These are phyloP conservation scores for Bonnemaisonia californica DNA, from an alignment of 31 red algal species.

Conservation along the genomic window DNA sequence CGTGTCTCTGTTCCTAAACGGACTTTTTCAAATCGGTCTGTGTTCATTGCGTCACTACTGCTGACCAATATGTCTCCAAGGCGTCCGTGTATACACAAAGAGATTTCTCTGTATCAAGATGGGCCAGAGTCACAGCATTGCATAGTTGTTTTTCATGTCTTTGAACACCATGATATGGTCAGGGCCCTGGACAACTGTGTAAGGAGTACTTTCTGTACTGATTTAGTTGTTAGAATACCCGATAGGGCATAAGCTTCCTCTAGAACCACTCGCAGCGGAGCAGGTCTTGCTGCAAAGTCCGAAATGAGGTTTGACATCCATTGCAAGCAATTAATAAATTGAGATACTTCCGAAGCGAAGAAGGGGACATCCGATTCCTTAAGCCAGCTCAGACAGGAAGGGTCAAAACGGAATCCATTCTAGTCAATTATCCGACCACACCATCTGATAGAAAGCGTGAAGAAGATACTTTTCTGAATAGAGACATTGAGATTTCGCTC, in stretches of 20 bases:
- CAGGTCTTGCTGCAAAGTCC: conserved; percentile 5
- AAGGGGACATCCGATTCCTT: not conserved
- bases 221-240: not conserved
- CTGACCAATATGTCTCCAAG: conserved; percentile 2
- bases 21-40: not conserved
- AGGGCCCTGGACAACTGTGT: not conserved
- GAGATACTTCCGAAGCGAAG: conserved; percentile 1
- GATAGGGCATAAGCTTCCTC: conserved; percentile 4
- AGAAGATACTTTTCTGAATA: not conserved
- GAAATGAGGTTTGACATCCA: conserved; percentile 22
- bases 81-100: conserved; percentile 26
- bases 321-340: conserved; percentile 15
- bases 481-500: not conserved
- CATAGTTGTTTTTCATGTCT: conserved; percentile 13
- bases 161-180: conserved; percentile 9
- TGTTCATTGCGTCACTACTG: conserved; percentile 10
- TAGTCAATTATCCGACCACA: conserved; percentile 39
- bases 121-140: conserved; percentile 16
- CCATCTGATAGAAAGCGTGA: conserved; percentile 1
- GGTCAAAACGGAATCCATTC: conserved; percentile 34
- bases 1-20: conserved; percentile 5
- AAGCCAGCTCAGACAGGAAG: not conserved
- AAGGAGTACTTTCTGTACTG: not conserved
- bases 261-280: conserved; percentile 1
- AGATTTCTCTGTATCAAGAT: conserved; percentile 5